Conservation (phyloP, 1,284 basidiomycete genomes). For the Ceratobasidium sp. region DNA sequence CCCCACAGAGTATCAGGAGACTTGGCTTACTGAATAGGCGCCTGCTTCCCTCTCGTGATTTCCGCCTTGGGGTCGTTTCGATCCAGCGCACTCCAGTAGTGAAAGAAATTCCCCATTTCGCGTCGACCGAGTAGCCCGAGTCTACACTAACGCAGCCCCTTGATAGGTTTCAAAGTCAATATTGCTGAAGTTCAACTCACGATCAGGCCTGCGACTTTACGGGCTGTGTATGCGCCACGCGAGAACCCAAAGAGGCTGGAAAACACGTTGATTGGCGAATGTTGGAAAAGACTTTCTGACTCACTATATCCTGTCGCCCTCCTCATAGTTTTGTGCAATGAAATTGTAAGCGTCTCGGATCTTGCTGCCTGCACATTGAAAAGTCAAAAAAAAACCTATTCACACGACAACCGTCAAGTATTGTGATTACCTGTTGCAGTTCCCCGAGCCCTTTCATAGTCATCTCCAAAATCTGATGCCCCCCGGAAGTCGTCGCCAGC, state of each 20-base stretch:
- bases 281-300: background rate
- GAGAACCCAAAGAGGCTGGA: conserved; percentile 44
- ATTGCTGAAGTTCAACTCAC: conserved; percentile 15
- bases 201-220: conserved; percentile 46
- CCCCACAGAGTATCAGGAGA: background rate
- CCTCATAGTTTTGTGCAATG: conserved; percentile 45
- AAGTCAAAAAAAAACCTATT: background rate
- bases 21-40: conserved; percentile 16
- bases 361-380: conserved; percentile 37
- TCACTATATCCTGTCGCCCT: conserved; percentile 42
- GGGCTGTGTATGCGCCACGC: conserved; percentile 48
- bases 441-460: conserved; percentile 26
- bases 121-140: conserved; percentile 38
- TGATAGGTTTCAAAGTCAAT: background rate
- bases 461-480: conserved; percentile 23
- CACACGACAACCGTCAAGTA: background rate
- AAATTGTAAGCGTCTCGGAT: conserved; percentile 47
- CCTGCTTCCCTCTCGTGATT: background rate
- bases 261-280: background rate
- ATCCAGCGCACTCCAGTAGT: conserved; percentile 41
- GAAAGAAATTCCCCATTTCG: conserved; percentile 46
- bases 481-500: conserved; percentile 35
- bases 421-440: conserved; percentile 21
- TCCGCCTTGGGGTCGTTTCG: conserved; percentile 10
- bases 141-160: conserved; percentile 1